Base-by-base conservation (phyloP, 2,329 filamentous ascomycete genomes). In the Alternaria gansuensis region DNA sequence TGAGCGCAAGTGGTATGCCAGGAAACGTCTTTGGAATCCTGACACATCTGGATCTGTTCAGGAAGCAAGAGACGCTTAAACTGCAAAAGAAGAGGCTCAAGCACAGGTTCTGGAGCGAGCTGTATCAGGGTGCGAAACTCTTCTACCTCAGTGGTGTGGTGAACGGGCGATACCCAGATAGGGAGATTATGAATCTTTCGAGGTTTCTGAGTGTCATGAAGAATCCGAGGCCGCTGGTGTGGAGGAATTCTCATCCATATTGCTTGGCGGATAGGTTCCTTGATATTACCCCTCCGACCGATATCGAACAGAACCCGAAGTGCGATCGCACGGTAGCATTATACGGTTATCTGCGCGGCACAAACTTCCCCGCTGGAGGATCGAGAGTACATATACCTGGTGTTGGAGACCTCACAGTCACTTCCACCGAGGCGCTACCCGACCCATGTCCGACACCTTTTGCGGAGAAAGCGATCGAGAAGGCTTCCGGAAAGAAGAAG, bases 151-250 rank as follows among this genome's bases (percentile, higher is more conserved):
- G 92, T 1, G 95, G 95, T 71, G 93, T 99, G 34, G 90, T 98
- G 69, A 99, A 99, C 77, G 95, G 95, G 40, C 86, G 95, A 64
- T 99, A 99, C 72, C 96, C 95, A 0, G 95, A 99, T 77, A 88
- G 96, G 64, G 96, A 99, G 79, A 88, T 99, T 14, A 91, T 98
- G 80, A 99, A 99, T 74, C 79, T 99, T 53, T 96, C 92, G 13
- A 88, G 96, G 54, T 99, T 99, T 77, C 84, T 99, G 66, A 96
- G 92, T 21, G 93, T 99, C 66, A 99, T 99, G 96, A 99, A 99
- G 83, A 99, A 97, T 75, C 94, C 96, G 4, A 86, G 95, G 59
- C 95, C 95, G n/a, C 83, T 99, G 29, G 84, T 99, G 40, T 99
- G 95, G 94, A 87, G 96, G 59, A 99, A 99, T 76, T 90, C 92